Base-by-base conservation (phyloP, 2,329 filamentous ascomycete genomes). In the Neonectria sp. region DNA sequence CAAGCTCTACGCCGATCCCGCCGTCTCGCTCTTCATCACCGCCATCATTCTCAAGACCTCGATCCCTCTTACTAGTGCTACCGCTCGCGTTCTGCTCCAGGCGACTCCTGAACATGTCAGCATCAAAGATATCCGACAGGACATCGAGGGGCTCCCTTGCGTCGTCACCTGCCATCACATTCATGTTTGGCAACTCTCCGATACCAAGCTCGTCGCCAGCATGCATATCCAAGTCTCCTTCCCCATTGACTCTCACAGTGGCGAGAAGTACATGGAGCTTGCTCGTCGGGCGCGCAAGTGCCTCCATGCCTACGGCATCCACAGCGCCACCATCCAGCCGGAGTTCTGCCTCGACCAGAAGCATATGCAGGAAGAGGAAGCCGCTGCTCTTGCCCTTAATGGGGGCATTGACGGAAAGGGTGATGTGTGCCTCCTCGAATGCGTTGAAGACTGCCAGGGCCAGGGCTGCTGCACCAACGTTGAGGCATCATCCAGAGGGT, bases 141-240 rank as follows among this genome's bases (percentile, higher is more conserved):
- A 99, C 79, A 97, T 99, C 60, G 90, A 95, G 77, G 84, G 89
- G 17, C 89, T 99, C 6, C 92, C 93, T 0, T 95, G 95, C 48
- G 93, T 99, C 55, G 86, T 96, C 68, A 94, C 93, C 79, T 97
- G 95, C 77, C 96, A 99, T 82, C 95, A 99, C 79, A 88, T 99
- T 25, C 96, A 99, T 79, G 95, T 99, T 69, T 99, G 96, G 96
- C 95, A 98, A 81, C 88, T 99, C 37, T 97, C 93, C 17, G 95
- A 98, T 78, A 96, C 95, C 59, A 97, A 98, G 84, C 86, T 97
- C 37, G 92, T 99, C 43, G 95, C 96, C 13, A 96, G 93, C 12
- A 89, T 99, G 81, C 96, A 99, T 78, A 92, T 99, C 51, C 94
- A 97, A 79, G 92, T 99, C 25, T 91, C 91, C 53, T 97, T 97